A percentile compares a stretch with the other conserved stretches of the same genome.
Conservation (phyloP, 2,329 filamentous ascomycete genomes). For the Ophiocordyceps robertsii region DNA sequence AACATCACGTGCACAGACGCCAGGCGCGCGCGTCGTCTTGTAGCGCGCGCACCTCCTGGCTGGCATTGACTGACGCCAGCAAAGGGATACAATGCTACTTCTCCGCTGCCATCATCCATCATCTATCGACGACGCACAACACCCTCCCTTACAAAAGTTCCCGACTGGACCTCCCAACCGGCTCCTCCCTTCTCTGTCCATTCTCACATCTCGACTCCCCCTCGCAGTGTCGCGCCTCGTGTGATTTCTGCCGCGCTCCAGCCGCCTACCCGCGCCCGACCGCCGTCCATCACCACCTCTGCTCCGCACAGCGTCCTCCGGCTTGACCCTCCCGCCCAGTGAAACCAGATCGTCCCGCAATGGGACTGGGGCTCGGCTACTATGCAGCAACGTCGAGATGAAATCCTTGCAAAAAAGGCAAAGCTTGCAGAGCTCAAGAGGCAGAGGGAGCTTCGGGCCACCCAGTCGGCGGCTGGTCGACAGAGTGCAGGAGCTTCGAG, state of each 20-base stretch:
- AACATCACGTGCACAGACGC: constrained; percentile 11
- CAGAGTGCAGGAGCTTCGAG: constrained; percentile 53
- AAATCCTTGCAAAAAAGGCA: constrained; percentile 92
- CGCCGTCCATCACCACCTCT: not conserved
- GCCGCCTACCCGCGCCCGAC: no score
- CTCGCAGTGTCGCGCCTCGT: no score
- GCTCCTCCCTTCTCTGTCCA: no score
- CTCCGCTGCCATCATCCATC: no score
- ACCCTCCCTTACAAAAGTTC: no score
- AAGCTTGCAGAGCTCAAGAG: constrained; percentile 94
- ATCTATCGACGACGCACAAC: no score
- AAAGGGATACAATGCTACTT: no score
- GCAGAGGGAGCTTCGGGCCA: constrained; percentile 72
- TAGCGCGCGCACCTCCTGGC: no score
- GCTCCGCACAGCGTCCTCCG: not conserved
- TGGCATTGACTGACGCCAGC: no score
- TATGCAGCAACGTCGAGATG: constrained; percentile 78
- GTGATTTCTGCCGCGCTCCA: no score
- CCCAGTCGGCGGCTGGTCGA: constrained; percentile 57
- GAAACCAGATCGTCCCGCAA: constrained; percentile 21
- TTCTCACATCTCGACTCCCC: no score
- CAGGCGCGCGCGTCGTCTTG: not conserved
- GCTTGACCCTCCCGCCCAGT: not conserved
- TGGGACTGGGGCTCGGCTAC: constrained; percentile 31
- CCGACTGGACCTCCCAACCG: no score